A percentile compares a stretch with the other conserved stretches of the same genome.
Conservation (phyloP, 2,329 filamentous ascomycete species). For the Neophaeococcomyces mojaviensis region DNA sequence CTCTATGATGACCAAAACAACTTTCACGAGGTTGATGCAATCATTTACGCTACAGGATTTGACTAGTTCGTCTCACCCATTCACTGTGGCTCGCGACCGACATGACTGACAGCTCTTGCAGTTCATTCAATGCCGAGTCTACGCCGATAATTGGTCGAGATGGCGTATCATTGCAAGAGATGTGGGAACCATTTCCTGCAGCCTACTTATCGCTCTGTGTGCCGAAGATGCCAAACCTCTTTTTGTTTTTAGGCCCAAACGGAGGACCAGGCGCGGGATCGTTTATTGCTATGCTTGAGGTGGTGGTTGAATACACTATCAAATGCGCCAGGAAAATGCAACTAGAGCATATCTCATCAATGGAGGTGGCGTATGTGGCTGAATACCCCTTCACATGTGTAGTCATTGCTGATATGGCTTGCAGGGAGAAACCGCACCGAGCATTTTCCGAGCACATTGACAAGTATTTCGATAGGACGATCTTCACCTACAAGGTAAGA, state of each 20-base stretch:
- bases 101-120: conserved; percentile 4
- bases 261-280: neutral
- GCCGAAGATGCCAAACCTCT: conserved; percentile 27
- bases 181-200: conserved; percentile 7
- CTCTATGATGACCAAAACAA: conserved; percentile 54
- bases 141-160: conserved; percentile 26
- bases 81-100: conserved; percentile 46
- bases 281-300: conserved; percentile 4
- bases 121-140: neutral
- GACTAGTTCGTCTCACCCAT: conserved; percentile 22
- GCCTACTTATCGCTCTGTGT: conserved; percentile 17
- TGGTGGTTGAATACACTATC: conserved; percentile 3
- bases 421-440: conserved; percentile 2
- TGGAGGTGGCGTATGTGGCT: conserved; percentile 3
- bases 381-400: neutral
- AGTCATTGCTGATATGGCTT: neutral
- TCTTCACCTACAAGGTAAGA: conserved; percentile 29
- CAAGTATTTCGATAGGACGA: conserved; percentile 44
- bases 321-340: conserved; percentile 7
- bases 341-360: conserved; percentile 9
- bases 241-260: conserved; percentile 26
- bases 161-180: conserved; percentile 20
- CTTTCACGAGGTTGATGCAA: conserved; percentile 52
- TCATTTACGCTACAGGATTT: conserved; percentile 60
- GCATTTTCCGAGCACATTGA: conserved; percentile 36